Percentiles rank a stretch among this genome's conserved stretches.
Conservation (phyloP, 306 rosid species). For the Lablab purpureus region DNA sequence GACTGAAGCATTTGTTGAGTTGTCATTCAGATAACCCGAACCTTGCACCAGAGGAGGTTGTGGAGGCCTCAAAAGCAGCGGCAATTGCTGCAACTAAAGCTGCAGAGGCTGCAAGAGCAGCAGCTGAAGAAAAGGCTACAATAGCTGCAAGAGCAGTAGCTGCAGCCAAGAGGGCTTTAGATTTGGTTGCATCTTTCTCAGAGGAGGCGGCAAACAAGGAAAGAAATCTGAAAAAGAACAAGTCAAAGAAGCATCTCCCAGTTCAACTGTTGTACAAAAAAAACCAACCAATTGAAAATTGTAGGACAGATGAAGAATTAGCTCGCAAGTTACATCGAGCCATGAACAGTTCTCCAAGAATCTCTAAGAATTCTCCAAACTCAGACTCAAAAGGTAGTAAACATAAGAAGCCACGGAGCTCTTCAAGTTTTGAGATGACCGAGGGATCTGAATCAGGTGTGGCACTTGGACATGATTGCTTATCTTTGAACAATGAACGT, state of each 20-base stretch:
- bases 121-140: slow-evolving; percentile 86
- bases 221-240: slow-evolving; percentile 72
- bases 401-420: slow-evolving; percentile 72
- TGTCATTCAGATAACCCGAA: slow-evolving; percentile 66
- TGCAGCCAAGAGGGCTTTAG: slow-evolving; percentile 89
- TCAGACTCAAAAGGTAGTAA: slow-evolving; percentile 70
- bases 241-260: slow-evolving; percentile 91
- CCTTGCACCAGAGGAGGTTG: slow-evolving; percentile 75
- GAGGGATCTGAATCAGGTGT: slow-evolving; percentile 59
- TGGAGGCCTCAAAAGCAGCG: slow-evolving; percentile 70
- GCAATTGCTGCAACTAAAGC: slow-evolving; percentile 75
- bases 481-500: slow-evolving; percentile 66
- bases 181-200: slow-evolving; percentile 82
- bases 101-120: slow-evolving; percentile 82
- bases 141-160: slow-evolving; percentile 85
- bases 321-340: slow-evolving; percentile 91
- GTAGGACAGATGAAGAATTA: slow-evolving; percentile 84
- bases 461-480: slow-evolving; percentile 57
- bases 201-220: slow-evolving; percentile 69
- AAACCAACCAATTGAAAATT: slow-evolving; percentile 76
- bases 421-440: slow-evolving; percentile 61
- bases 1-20: slow-evolving; percentile 71
- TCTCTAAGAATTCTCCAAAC: slow-evolving; percentile 70
- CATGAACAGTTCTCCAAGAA: slow-evolving; percentile 94
- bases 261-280: slow-evolving; percentile 94